Evolutionary conservation across 2,329 filamentous ascomycete species (phyloP).

Genomic region (Penicillium sp.): DNA sequence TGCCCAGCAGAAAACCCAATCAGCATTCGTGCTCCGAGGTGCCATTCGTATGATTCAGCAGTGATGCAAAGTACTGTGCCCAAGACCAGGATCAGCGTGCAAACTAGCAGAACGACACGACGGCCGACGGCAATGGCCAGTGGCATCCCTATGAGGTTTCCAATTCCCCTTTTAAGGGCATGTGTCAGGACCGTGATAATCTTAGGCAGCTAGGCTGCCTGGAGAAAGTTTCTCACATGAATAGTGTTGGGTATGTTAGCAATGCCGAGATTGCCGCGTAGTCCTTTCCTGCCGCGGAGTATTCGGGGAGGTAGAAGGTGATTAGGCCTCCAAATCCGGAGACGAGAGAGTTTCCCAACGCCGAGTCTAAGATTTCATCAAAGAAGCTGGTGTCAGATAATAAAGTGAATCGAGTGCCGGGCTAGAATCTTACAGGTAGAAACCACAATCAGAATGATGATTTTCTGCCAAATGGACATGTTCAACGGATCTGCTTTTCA

Average conservation of each 20-base stretch:
- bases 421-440: slow-evolving; percentile 26
- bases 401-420: background rate
- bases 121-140: slow-evolving; percentile 39
- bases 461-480: slow-evolving; percentile 30
- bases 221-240: slow-evolving; percentile 21
- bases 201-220: background rate
- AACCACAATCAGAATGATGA: slow-evolving; percentile 28
- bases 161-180: slow-evolving; percentile 32
- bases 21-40: slow-evolving; percentile 41
- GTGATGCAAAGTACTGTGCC: slow-evolving; percentile 31
- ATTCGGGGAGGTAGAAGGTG: slow-evolving; percentile 44
- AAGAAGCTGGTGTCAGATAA: background rate
- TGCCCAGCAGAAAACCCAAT: slow-evolving; percentile 45
- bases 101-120: slow-evolving; percentile 34
- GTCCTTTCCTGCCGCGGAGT: slow-evolving; percentile 36
- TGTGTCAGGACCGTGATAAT: background rate
- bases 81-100: slow-evolving; percentile 31
- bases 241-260: slow-evolving; percentile 30
- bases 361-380: slow-evolving; percentile 35
- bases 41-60: slow-evolving; percentile 35
- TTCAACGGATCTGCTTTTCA: slow-evolving; percentile 31
- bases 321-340: slow-evolving; percentile 47
- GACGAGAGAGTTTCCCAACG: slow-evolving; percentile 41
- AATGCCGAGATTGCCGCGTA: slow-evolving; percentile 44
- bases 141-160: slow-evolving; percentile 36